Conservation (phyloP, 108 stramenopile species). For the Aurantiochytrium sp. region DNA sequence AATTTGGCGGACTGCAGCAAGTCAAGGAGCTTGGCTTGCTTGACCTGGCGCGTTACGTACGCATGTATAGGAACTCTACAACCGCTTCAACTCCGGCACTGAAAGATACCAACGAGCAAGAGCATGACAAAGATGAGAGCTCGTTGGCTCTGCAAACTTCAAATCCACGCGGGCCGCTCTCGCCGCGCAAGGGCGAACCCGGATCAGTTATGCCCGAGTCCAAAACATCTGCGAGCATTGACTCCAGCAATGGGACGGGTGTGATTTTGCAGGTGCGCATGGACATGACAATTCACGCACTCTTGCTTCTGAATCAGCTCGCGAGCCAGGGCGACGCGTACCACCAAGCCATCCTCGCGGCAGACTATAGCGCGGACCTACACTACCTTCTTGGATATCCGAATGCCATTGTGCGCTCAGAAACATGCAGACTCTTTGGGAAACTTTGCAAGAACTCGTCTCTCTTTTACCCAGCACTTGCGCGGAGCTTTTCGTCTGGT, state of each 20-base stretch:
- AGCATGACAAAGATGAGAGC: too few species aligned
- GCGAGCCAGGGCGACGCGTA: constrained; percentile 22
- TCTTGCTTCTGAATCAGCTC: constrained; percentile 19
- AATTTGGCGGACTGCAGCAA: not conserved
- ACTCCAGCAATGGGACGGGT: not conserved
- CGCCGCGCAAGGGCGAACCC: too few species aligned
- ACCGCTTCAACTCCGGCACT: too few species aligned
- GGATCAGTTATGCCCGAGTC: too few species aligned
- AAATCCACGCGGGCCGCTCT: too few species aligned
- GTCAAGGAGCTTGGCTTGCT: not conserved
- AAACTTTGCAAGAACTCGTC: constrained; percentile 51
- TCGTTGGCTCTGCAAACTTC: too few species aligned
- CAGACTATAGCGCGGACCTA: not conserved
- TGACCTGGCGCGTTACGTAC: not conserved
- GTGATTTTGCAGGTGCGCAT: not conserved
- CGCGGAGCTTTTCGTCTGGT: not conserved
- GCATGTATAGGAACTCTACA: not conserved
- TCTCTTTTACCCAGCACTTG: constrained; percentile 29
- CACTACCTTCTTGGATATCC: constrained; percentile 22
- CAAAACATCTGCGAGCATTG: too few species aligned
- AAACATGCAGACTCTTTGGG: constrained; percentile 49
- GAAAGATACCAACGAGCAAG: too few species aligned
- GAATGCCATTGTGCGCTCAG: constrained; percentile 34
- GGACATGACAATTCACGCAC: not conserved
- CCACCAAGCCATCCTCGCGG: not conserved